These are phyloP conservation scores for Russula earlei DNA, from an alignment of 768 basidiomycete genomes.

Conservation along the genomic window DNA sequence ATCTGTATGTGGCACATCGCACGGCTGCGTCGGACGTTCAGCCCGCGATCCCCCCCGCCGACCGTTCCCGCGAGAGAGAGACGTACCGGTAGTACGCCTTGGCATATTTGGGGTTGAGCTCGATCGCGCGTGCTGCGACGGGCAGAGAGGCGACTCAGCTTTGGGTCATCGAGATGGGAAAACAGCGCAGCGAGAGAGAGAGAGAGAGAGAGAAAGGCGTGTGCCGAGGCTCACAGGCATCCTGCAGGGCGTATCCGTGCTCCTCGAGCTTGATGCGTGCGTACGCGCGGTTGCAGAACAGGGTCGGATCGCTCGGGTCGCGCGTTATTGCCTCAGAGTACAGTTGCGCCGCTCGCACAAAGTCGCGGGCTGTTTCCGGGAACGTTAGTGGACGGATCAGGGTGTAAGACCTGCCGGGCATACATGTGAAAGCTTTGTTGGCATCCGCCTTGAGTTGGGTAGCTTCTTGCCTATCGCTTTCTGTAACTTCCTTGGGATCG, in stretches of 20 bases:
- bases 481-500: slow-evolving; percentile 43
- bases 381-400: background rate
- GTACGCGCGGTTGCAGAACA: slow-evolving; percentile 94
- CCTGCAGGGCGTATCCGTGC: slow-evolving; percentile 83
- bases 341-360: slow-evolving; percentile 60
- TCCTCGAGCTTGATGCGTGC: slow-evolving; percentile 89
- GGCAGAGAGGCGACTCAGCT: background rate
- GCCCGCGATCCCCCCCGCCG: background rate
- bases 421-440: slow-evolving; percentile 79
- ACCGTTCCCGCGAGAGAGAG: background rate
- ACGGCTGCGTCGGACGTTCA: slow-evolving; percentile 39
- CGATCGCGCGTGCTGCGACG: slow-evolving; percentile 64
- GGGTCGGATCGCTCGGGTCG: slow-evolving; percentile 79
- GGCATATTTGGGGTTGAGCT: slow-evolving; percentile 79
- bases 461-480: slow-evolving; percentile 61
- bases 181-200: no score
- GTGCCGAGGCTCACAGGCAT: slow-evolving; percentile 56
- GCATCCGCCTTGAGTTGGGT: slow-evolving; percentile 71
- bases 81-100: slow-evolving; percentile 81
- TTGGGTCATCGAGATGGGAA: background rate
- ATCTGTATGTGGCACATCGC: slow-evolving; percentile 88
- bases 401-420: slow-evolving; percentile 22
- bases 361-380: slow-evolving; percentile 52
- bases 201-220: background rate
- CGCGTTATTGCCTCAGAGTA: slow-evolving; percentile 81